Evolutionary conservation across 2,329 filamentous ascomycete species (phyloP), one percentile per base, ranked within the genome.

Genomic region (Trichophyton rubrum): DNA sequence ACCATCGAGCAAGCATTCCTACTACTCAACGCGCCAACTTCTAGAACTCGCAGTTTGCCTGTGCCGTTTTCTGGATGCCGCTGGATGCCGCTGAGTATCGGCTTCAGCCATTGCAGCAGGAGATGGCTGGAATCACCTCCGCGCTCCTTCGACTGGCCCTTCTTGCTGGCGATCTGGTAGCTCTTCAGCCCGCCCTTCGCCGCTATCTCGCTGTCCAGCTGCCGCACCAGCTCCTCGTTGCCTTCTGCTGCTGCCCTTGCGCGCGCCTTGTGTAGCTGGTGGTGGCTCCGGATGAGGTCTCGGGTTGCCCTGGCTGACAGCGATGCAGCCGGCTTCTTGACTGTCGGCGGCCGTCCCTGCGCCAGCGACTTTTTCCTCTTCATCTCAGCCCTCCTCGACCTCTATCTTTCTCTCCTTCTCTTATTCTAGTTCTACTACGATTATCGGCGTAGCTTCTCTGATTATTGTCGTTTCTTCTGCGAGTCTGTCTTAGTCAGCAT

Each of bases 1-100:
- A 86, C 87, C 62, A 78, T 82, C 0, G 90, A 92, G 72, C 90
- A 95, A 13, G 87, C 87, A 71, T 99, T 99, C 43, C 82, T 81
- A 2, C 85, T 88, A 66, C 89, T 95, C 59, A 99, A 77, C 0
- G 91, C 88, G 6, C 93, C 93, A 57, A 99, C 85, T 73, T 99
- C 93, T 5, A 99, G 83, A 76, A 97, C 84, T 20, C 79, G 82
- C 43, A 89, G 72, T 30, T 43, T 43, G 6, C 40, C 5, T 17
- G 4, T 64, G 63, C 11, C 20, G 35, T 8, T 24, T 3, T 9
- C 43, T 38, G 11, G 27, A 2, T 24, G 20, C 13, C 5, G 59
- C 38, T 38, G 66, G 62, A 67, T 66, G 60, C 58, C 59, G 22
- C 59, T 61, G 17, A 75, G 59, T 33, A 67, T 64, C 1, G 71